Base-by-base conservation (phyloP, 108 stramenopile species). In the Pseudonitzschia multiseries region DNA sequence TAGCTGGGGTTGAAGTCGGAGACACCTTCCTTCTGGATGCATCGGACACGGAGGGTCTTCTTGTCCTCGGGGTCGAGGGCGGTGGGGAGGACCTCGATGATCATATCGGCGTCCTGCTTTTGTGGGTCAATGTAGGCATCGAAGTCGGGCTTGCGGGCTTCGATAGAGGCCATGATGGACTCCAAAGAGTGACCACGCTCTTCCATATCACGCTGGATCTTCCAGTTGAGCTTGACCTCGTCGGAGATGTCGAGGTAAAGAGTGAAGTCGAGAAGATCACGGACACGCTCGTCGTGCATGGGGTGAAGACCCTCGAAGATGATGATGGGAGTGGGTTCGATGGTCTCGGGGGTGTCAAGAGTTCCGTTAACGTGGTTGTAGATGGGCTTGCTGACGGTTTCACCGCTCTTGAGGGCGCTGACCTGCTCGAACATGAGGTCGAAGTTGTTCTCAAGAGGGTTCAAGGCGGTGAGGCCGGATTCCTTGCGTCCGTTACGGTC, bases 311-410 rank as follows among this genome's bases (percentile, higher is more conserved):
- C 97, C 79, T 98, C 97, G 75, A 98, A 88, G 81, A 98, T 98
- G 73, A 98, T 93, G 80, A 98, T 96, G 40, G 95, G 97, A 60
- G 97, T 98, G 52, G 97, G 89, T 73, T 92, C 94, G 72, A 98
- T 87, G 72, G 87, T 92, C 83, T 98, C 97, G 46, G 97, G 97
- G 27, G 83, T 81, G 83, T 98, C 97, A 68, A 98, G 95, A 71
- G 97, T 98, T 74, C 97, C 97, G 84, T 98, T 98, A 64, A 97
- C 97, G 90, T 98, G 97, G 87, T 98, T 98, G 96, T 98, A 98
- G 75, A 98, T 98, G 81, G 97, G 97, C 93, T 98, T 98, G 71
- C 78, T 75, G 71, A 98, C 72, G 42, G 92, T 83, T 81, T 97
- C 86, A 77, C 97, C 97, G 44, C 87, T 83, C 92, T 98, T 98